Evolutionary conservation across 108 stramenopile genomes (phyloP).

Genomic region (Discostella pseudostelligera): DNA sequence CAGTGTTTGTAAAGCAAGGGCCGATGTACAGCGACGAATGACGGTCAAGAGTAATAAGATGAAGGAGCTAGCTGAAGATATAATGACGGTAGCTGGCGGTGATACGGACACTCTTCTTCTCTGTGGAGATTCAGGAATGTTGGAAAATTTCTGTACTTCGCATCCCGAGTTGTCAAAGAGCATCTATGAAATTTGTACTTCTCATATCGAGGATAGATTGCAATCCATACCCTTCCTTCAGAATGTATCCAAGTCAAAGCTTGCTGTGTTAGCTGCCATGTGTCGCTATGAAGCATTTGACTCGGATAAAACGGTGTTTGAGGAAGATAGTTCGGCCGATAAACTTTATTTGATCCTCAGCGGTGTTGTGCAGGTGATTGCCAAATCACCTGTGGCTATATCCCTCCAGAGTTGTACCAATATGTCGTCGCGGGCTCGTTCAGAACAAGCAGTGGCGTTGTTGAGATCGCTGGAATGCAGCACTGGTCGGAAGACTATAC

Average conservation of each 20-base stretch:
- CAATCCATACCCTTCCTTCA: conserved; percentile 45
- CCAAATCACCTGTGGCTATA: conserved; percentile 11
- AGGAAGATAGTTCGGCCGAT: conserved; percentile 48
- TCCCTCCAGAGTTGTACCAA: background rate
- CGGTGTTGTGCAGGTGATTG: conserved; percentile 45
- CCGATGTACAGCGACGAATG: conserved; percentile 34
- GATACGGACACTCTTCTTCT: conserved; percentile 24
- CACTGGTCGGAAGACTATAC: conserved; percentile 8
- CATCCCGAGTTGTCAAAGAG: conserved; percentile 35
- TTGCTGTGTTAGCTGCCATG: conserved; percentile 51
- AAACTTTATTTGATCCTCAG: conserved; percentile 56
- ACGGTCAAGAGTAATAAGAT: conserved; percentile 28
- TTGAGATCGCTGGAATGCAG: conserved; percentile 47
- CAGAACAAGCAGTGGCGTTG: conserved; percentile 32
- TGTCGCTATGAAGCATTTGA: conserved; percentile 57
- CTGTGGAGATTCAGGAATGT: conserved; percentile 27
- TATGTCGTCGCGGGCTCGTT: background rate
- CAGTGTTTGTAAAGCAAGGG: conserved; percentile 37
- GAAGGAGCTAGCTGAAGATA: conserved; percentile 35
- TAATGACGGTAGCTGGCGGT: conserved; percentile 29
- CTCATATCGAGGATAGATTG: conserved; percentile 45
- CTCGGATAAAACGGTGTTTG: conserved; percentile 38
- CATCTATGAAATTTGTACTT: conserved; percentile 28
- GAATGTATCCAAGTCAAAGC: conserved; percentile 37
- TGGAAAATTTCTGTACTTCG: conserved; percentile 32